Conservation (phyloP, 2,329 filamentous ascomycete genomes). For the Blastomyces gilchristii region DNA sequence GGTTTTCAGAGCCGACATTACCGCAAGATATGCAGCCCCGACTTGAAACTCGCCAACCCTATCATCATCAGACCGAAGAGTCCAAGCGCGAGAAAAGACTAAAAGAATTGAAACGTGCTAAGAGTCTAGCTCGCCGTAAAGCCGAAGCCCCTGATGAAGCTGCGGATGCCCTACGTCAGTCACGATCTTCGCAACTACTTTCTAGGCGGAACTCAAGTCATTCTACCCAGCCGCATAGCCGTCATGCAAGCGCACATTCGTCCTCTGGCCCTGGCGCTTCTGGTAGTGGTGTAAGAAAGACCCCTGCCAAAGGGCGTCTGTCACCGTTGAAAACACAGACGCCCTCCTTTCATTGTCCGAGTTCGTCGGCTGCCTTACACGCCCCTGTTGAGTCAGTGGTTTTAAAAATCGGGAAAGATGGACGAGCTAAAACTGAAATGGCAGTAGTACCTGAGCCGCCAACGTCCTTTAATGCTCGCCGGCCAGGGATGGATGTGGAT, state of each 20-base stretch:
- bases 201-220: slow-evolving; percentile 35
- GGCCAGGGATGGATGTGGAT: slow-evolving; percentile 34
- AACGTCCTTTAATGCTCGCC: slow-evolving; percentile 13
- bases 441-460: slow-evolving; percentile 26
- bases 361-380: slow-evolving; percentile 23
- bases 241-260: slow-evolving; percentile 22
- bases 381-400: slow-evolving; percentile 34
- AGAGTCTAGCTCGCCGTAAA: slow-evolving; percentile 22
- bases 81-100: slow-evolving; percentile 31
- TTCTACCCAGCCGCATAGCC: slow-evolving; percentile 21
- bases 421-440: slow-evolving; percentile 39
- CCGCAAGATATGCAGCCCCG: slow-evolving; percentile 19
- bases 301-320: slow-evolving; percentile 34
- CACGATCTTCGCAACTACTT: slow-evolving; percentile 23
- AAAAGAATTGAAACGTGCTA: slow-evolving; percentile 28
- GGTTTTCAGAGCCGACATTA: slow-evolving; percentile 28
- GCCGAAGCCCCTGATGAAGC: slow-evolving; percentile 21
- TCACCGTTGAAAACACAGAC: slow-evolving; percentile 34
- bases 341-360: slow-evolving; percentile 25
- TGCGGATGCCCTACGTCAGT: slow-evolving; percentile 22
- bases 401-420: slow-evolving; percentile 40
- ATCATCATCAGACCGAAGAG: slow-evolving; percentile 41
- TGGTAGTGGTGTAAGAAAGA: slow-evolving; percentile 31
- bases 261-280: slow-evolving; percentile 20
- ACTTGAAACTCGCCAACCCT: slow-evolving; percentile 32